Evolutionary conservation across 164 flowering plant genomes (phyloP).

Genomic region (Macadamia tetraphylla): DNA sequence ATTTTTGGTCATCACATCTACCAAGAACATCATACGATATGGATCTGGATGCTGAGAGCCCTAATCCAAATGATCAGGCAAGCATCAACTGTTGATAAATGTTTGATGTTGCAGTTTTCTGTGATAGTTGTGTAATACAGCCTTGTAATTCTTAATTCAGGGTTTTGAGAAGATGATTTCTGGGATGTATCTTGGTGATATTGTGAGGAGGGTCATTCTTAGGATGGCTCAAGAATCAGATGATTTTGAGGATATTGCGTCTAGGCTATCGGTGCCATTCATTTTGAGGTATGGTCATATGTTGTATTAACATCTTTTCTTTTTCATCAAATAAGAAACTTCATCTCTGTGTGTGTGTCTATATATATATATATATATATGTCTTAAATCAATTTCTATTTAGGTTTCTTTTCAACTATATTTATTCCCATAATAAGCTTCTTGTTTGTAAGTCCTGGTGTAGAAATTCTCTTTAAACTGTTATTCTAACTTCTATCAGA

Average conservation of each 20-base stretch:
- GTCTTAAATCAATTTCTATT: no score
- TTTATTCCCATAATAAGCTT: no score
- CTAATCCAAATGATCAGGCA: slow-evolving; percentile 81
- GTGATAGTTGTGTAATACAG: not conserved
- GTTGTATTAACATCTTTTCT: not conserved
- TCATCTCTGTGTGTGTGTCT: no score
- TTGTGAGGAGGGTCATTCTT: slow-evolving; percentile 81
- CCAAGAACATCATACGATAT: slow-evolving; percentile 83
- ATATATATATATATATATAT: no score
- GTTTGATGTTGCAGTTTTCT: not conserved
- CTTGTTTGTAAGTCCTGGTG: not conserved
- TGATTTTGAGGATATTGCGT: slow-evolving; percentile 53
- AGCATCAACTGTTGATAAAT: slow-evolving; percentile 4
- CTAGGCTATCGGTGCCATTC: slow-evolving; percentile 47
- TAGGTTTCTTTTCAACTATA: no score
- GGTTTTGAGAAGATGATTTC: slow-evolving; percentile 98
- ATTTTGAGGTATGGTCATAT: slow-evolving; percentile 45
- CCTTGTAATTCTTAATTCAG: slow-evolving; percentile 35
- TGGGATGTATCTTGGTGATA: slow-evolving; percentile 95
- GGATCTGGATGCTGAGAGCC: slow-evolving; percentile 78
- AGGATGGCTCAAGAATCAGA: slow-evolving; percentile 70
- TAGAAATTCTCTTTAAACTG: not conserved
- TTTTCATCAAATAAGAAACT: not conserved
- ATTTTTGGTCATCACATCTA: slow-evolving; percentile 89
- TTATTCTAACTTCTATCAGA: not conserved